Percentiles rank a stretch among this genome's conserved stretches.
These are phyloP conservation scores for Botrytis pseudocinerea DNA, from an alignment of 2,329 filamentous ascomycete species.

Conservation along the genomic window DNA sequence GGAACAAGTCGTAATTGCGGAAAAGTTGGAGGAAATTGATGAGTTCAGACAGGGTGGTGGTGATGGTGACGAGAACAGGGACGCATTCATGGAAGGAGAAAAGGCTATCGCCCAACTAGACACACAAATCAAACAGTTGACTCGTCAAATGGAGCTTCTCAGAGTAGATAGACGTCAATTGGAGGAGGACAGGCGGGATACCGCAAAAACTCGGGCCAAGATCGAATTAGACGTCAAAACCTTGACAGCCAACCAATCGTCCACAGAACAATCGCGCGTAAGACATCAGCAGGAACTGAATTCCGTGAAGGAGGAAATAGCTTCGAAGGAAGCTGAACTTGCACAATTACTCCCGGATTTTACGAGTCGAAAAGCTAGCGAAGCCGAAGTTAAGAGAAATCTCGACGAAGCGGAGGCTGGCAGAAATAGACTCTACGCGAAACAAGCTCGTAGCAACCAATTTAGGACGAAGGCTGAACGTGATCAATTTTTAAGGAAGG, in stretches of 20 bases:
- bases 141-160: conserved; percentile 80
- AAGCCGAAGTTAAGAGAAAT: conserved; percentile 67
- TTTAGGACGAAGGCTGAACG: conserved; percentile 88
- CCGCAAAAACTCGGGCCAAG: conserved; percentile 77
- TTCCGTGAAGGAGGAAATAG: conserved; percentile 71
- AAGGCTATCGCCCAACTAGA: conserved; percentile 76
- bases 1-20: conserved; percentile 77
- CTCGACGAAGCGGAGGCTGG: conserved; percentile 75
- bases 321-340: conserved; percentile 74
- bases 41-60: conserved; percentile 77
- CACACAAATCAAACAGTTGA: conserved; percentile 73
- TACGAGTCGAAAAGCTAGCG: conserved; percentile 69
- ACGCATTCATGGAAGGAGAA: conserved; percentile 75
- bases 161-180: conserved; percentile 82
- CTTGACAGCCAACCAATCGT: conserved; percentile 78
- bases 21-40: conserved; percentile 79
- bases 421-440: conserved; percentile 79
- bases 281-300: conserved; percentile 72
- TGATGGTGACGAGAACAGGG: conserved; percentile 78
- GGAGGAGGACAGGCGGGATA: conserved; percentile 85
- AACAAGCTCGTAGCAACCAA: conserved; percentile 84
- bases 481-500: conserved; percentile 76
- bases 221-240: conserved; percentile 82
- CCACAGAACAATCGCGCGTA: conserved; percentile 70
- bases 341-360: conserved; percentile 74